These are phyloP conservation scores for Plectranthus barbatus DNA, from an alignment of 257 asterid species.

Conservation along the genomic window DNA sequence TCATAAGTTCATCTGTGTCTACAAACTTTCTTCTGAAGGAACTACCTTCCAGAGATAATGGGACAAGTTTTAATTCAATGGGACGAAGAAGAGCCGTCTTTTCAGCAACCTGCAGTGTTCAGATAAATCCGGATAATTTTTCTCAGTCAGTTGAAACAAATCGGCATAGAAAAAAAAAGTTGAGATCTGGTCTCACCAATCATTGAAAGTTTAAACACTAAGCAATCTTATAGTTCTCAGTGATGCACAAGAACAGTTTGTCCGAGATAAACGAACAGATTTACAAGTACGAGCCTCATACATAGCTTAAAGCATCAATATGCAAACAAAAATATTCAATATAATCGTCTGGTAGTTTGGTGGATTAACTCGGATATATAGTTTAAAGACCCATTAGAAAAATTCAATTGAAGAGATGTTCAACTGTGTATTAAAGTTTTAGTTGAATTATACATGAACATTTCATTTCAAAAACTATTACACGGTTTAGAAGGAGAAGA, in stretches of 20 bases:
- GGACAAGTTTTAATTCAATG: conserved; percentile 73
- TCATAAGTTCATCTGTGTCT: conserved; percentile 89
- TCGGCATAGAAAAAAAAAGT: background rate
- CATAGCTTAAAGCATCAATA: background rate
- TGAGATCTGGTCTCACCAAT: conserved; percentile 3
- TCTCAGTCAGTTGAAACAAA: conserved; percentile 10
- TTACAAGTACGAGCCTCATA: background rate
- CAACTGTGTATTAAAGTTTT: background rate
- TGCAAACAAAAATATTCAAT: background rate
- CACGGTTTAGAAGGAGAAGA: background rate
- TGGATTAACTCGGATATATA: background rate
- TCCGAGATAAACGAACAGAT: background rate
- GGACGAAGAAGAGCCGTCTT: conserved; percentile 96
- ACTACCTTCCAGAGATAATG: conserved; percentile 81
- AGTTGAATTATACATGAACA: background rate
- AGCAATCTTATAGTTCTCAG: background rate
- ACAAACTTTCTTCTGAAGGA: conserved; percentile 85
- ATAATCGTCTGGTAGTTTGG: background rate
- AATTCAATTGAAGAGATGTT: background rate
- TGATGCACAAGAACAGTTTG: background rate
- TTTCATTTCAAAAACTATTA: background rate
- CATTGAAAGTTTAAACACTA: background rate
- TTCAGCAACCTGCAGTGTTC: conserved; percentile 76
- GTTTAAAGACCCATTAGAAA: background rate
- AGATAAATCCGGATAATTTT: conserved; percentile 5